Evolutionary conservation across 2,329 filamentous ascomycete genomes (phyloP), one percentile per base, ranked within the genome.

Genomic region (Chrysoporthe cubensis): DNA sequence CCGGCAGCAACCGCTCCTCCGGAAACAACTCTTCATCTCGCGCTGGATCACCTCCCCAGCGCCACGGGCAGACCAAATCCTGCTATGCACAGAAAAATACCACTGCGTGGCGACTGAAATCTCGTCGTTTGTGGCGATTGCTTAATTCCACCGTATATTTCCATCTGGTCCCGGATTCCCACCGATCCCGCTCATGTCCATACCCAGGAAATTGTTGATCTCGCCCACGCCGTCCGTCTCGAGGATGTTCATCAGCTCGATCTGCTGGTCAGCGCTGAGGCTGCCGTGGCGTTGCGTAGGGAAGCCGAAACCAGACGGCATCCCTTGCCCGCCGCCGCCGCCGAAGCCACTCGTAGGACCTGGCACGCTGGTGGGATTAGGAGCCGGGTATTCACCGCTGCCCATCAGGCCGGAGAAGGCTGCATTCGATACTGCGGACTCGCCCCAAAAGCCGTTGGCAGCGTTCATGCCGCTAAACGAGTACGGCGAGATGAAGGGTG

Each of bases 241-340:
- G 44, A 97, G 84, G 61, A 89, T 89, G 66, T 90, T 88, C 91
- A 96, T 93, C 48, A 97, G 82, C 80, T 97, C 92, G 71, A 90
- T 80, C 78, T 96, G 93, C 78, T 96, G 92, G 74, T 93, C 87
- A 71, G 94, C 90, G 68, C 89, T 94, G 43, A 96, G 81, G 68
- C 85, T 91, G 71, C 89, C 93, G 73, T 88, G 88, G 68, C 84
- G 86, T 75, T 86, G 85, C 37, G 80, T 77, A 3, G 77, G 75
- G 69, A 77, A 80, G 18, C 73, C 75, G 13, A 72, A 71, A 9
- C 66, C 32, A 67, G 63, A 60, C 14, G 66, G 69, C 60, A 70
- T 70, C 18, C 69, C 72, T 16, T 71, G 68, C 18, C 73, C 72
- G 37, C 68, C 71, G n/a, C 73, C 72, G 37, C 68, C 71, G 50